Evolutionary conservation across 116 monocot genomes (phyloP), one percentile per base, ranked within the genome.

Genomic region (Trichopus zeylanicus): DNA sequence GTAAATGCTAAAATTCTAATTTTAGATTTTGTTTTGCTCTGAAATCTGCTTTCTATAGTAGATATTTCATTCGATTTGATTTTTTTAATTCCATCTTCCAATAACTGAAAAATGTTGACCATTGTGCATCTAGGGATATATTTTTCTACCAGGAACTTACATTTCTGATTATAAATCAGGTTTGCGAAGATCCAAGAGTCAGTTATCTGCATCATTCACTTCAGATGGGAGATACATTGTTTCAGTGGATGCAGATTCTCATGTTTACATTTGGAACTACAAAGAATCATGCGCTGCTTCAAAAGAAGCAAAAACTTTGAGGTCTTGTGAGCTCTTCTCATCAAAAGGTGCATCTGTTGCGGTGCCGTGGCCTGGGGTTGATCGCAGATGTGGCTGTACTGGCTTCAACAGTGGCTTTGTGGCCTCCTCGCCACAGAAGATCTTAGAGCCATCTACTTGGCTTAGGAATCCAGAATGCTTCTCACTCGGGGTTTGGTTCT

Each of bases 261-360:
- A 69, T 27, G 78, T 94, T 35, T 83, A 89, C 68, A 69, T 94
- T 31, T 89, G 85, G 82, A 86, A 89, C 58, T 76, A 71, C 20
- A 66, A 73, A 28, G 54, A n/a, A 25, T 60, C 70, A 23, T 35
- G 24, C 35, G 62, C 20, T 21, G 15, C 46, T 3, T 65, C 68
- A 12, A 75, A 71, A 52, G 35, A 31, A 29, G 37, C 58, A 12
- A 83, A 71, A 58, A 75, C 85, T 18, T 59, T 69, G 29, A 68
- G 71, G 12, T 73, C 86, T 3, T 83, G 68, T 25, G 83, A 89
- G 24, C 59, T 59, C 28, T 95, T 95, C 76, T 76, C 74, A 32
- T 95, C 86, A 25, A 39, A 76, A 61, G 69, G 67, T 32, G 81
- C 59, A 12, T 75, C 81, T 4, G 51, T 86, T 5, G 95, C 86